Conservation (phyloP, 2,329 filamentous ascomycete genomes). For the Scopulariopsis brevicaulis region DNA sequence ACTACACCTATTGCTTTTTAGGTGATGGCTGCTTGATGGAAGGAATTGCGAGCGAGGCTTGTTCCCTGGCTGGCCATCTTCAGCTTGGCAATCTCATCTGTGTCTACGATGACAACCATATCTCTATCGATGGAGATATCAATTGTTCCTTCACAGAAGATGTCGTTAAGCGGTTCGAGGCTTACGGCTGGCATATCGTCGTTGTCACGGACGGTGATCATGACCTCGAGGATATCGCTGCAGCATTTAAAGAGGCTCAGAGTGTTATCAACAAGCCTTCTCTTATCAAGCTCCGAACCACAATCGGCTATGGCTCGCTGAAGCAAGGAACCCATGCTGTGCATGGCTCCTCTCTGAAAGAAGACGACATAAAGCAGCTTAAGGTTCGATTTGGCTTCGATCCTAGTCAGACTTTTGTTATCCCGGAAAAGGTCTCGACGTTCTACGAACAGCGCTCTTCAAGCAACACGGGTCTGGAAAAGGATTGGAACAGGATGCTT, state of each 20-base stretch:
- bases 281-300: constrained; percentile 93
- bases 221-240: constrained; percentile 80
- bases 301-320: constrained; percentile 91
- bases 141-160: constrained; percentile 96
- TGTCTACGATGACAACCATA: constrained; percentile 98
- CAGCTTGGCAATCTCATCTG: constrained; percentile 96
- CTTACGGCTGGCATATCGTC: constrained; percentile 92
- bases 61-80: constrained; percentile 85
- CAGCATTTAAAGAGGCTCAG: constrained; percentile 75
- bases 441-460: constrained; percentile 73
- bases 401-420: constrained; percentile 82
- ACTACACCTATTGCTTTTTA: constrained; percentile 95
- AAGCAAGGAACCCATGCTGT: constrained; percentile 91
- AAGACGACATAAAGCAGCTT: constrained; percentile 84
- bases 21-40: constrained; percentile 99
- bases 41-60: constrained; percentile 89
- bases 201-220: constrained; percentile 79
- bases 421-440: constrained; percentile 92
- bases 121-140: constrained; percentile 89
- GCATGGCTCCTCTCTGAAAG: constrained; percentile 92
- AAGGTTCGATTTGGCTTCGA: constrained; percentile 96
- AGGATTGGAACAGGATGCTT: constrained; percentile 92
- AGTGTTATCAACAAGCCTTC: constrained; percentile 91
- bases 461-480: constrained; percentile 77
- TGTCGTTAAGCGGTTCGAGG: constrained; percentile 84